Conservation (phyloP, 495 filamentous ascomycete species). For the Talaromyces stipitatus region DNA sequence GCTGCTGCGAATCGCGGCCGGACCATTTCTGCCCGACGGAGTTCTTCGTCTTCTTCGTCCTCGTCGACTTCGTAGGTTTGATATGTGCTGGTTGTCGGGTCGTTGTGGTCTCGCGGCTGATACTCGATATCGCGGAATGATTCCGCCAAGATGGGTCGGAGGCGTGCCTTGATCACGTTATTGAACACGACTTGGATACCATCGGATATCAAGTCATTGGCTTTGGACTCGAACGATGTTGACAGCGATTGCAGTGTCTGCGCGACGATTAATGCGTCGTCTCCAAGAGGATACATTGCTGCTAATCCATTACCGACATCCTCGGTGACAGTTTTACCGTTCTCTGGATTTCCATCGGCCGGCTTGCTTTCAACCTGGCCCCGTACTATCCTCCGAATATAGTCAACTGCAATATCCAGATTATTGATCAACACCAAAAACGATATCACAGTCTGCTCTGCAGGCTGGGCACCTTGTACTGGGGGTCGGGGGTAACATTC, state of each 20-base stretch:
- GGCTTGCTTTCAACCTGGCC: constrained; percentile 45
- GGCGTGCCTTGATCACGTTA: constrained; percentile 76
- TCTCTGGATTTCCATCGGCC: constrained; percentile 14
- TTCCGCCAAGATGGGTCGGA: constrained; percentile 79
- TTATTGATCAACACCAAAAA: constrained; percentile 95
- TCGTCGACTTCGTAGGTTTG: constrained; percentile 27
- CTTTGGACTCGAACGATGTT: constrained; percentile 64
- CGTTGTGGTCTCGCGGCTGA: constrained; percentile 38
- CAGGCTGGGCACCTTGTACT: constrained; percentile 68
- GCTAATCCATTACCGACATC: constrained; percentile 34
- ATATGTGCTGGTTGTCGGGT: constrained; percentile 18
- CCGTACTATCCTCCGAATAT: constrained; percentile 76
- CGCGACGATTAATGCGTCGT: constrained; percentile 60
- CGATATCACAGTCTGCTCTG: constrained; percentile 72
- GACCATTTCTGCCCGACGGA: constrained; percentile 44
- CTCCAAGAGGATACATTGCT: constrained; percentile 68
- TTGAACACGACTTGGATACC: constrained; percentile 79
- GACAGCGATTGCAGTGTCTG: constrained; percentile 61
- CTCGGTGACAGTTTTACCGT: constrained; percentile 1
- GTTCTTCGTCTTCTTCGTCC: constrained; percentile 33
- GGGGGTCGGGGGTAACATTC: constrained; percentile 76
- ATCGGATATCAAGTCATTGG: constrained; percentile 72
- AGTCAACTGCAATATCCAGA: constrained; percentile 83
- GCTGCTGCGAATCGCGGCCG: constrained; percentile 65
- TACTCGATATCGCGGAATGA: constrained; percentile 92